phyloP scores from a whole-genome alignment of 768 basidiomycete genomes.

The Leccinum pellstonianum region DNA sequence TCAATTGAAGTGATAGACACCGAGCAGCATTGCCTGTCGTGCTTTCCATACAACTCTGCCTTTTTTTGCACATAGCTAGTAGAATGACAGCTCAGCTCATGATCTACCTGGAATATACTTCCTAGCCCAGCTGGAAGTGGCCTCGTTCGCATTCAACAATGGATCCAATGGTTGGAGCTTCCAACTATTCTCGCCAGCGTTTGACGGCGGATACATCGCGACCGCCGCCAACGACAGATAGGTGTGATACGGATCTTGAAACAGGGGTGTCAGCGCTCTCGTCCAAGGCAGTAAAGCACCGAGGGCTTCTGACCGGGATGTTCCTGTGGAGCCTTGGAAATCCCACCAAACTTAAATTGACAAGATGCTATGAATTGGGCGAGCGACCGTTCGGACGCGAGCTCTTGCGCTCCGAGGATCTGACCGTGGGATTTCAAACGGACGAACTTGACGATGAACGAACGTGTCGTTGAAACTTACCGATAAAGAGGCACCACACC shows the following conservation, averaged over 20 bases:
- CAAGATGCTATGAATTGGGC: slow-evolving; percentile 66
- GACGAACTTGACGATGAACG: background rate
- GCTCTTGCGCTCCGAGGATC: slow-evolving; percentile 63
- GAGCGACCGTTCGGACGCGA: slow-evolving; percentile 59
- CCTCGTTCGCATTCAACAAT: slow-evolving; percentile 64
- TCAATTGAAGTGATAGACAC: too few relatives aligned
- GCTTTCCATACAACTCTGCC: too few relatives aligned
- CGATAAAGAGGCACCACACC: slow-evolving; percentile 80
- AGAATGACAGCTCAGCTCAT: slow-evolving; percentile 8
- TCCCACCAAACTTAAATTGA: slow-evolving; percentile 88
- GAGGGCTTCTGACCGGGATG: slow-evolving; percentile 57
- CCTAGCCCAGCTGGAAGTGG: slow-evolving; percentile 68
- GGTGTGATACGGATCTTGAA: slow-evolving; percentile 89
- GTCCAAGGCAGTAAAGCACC: background rate
- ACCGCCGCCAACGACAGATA: slow-evolving; percentile 86
- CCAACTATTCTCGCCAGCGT: slow-evolving; percentile 44
- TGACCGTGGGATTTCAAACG: slow-evolving; percentile 28
- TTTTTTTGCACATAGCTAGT: background rate
- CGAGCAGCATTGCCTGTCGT: too few relatives aligned
- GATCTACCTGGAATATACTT: slow-evolving; percentile 46
- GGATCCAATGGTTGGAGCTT: slow-evolving; percentile 61
- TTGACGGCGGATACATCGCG: slow-evolving; percentile 57
- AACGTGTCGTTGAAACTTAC: slow-evolving; percentile 41
- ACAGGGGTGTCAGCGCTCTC: slow-evolving; percentile 10
- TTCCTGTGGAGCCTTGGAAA: slow-evolving; percentile 80